These are phyloP conservation scores for Earliella scabrosa DNA, from an alignment of 1,284 basidiomycete genomes.

Conservation along the genomic window DNA sequence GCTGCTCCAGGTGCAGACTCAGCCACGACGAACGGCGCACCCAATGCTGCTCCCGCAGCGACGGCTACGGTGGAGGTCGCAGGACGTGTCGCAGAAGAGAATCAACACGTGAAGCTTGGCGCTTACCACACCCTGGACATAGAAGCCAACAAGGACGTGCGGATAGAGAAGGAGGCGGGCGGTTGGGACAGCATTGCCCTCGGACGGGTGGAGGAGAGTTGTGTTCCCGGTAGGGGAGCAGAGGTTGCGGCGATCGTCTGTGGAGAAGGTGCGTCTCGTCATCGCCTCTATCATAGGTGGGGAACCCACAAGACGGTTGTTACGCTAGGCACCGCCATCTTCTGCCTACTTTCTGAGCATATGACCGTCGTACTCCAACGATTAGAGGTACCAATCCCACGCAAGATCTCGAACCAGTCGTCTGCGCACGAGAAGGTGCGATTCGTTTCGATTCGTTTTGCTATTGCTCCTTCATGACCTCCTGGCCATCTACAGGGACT, in stretches of 20 bases:
- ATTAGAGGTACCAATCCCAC: constrained; percentile 88
- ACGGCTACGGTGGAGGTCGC: constrained; percentile 84
- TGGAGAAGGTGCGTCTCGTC: constrained; percentile 71
- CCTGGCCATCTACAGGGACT: constrained; percentile 56
- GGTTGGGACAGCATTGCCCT: constrained; percentile 93
- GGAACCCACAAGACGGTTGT: neutral
- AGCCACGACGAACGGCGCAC: constrained; percentile 41
- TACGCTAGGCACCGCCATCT: constrained; percentile 80
- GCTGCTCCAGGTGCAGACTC: constrained; percentile 53
- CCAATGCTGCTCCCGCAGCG: constrained; percentile 37
- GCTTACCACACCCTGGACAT: constrained; percentile 97
- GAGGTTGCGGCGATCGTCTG: constrained; percentile 97
- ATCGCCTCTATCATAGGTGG: no score
- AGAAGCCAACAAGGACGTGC: constrained; percentile 90
- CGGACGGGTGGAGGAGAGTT: constrained; percentile 85
- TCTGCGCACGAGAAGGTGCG: constrained; percentile 80
- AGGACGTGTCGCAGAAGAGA: constrained; percentile 90
- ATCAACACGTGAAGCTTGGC: constrained; percentile 90
- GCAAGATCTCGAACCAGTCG: constrained; percentile 86
- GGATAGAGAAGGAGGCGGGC: constrained; percentile 81
- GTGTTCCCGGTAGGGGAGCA: constrained; percentile 90
- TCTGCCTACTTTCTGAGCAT: constrained; percentile 94
- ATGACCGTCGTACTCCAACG: constrained; percentile 96
- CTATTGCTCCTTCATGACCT: no score
- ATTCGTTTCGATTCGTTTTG: no score